Conservation (phyloP, 2,329 filamentous ascomycete genomes). For the Cladophialophora exuberans region DNA sequence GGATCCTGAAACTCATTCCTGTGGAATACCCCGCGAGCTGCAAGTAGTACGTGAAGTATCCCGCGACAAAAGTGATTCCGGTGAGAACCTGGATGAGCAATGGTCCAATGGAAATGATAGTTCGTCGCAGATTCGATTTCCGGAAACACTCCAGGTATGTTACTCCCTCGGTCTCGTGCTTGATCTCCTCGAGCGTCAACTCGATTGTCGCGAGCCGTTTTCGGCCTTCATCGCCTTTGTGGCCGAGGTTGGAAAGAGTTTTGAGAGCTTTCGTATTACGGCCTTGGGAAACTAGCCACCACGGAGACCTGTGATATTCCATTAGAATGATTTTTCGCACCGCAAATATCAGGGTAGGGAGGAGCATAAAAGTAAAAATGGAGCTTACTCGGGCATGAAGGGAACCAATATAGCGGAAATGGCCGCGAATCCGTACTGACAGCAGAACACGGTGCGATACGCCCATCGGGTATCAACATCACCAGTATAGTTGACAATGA, state of each 20-base stretch:
- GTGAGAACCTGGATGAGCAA: constrained; percentile 27
- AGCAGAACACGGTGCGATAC: constrained; percentile 46
- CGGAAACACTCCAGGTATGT: constrained; percentile 49
- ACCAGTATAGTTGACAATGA: constrained; percentile 44
- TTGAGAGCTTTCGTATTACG: constrained; percentile 39
- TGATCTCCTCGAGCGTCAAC: constrained; percentile 31
- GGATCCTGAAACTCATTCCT: constrained; percentile 42
- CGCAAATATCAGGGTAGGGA: too few species aligned
- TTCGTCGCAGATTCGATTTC: constrained; percentile 43
- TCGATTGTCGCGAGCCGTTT: constrained; percentile 40
- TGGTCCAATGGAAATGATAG: constrained; percentile 39
- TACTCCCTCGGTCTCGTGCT: constrained; percentile 40
- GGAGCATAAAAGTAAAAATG: too few species aligned
- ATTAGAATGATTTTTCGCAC: background rate
- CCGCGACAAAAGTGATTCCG: constrained; percentile 42
- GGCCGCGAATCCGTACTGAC: constrained; percentile 48
- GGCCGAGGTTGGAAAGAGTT: constrained; percentile 32
- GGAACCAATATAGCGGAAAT: constrained; percentile 36
- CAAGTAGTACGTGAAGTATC: constrained; percentile 50
- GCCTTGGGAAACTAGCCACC: constrained; percentile 43
- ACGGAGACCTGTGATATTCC: constrained; percentile 39
- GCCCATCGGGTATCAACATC: constrained; percentile 45
- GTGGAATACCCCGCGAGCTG: constrained; percentile 48
- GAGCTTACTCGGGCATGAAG: constrained; percentile 28
- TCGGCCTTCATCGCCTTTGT: constrained; percentile 13